phyloP scores from a whole-genome alignment of 164 flowering plant species.

The Berberis thunbergii region DNA sequence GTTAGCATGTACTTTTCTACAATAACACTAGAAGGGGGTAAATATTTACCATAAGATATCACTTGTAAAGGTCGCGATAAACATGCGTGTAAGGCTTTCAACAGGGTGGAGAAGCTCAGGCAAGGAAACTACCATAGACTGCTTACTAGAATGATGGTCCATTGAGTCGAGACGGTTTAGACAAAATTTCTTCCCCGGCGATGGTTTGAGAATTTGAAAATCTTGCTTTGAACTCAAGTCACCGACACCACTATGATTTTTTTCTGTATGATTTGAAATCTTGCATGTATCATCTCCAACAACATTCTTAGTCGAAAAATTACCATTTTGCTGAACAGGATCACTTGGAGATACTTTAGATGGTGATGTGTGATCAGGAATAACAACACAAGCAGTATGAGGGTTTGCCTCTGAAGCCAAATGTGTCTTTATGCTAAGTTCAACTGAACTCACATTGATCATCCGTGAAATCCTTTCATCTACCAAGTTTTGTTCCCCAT shows the following conservation, averaged over 20 bases:
- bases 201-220: conserved; percentile 11
- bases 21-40: background rate
- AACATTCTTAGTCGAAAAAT: conserved; percentile 10
- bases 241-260: conserved; percentile 4
- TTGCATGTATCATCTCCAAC: conserved; percentile 7
- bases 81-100: conserved; percentile 47
- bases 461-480: background rate
- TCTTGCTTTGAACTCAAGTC: conserved; percentile 4
- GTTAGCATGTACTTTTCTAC: too few species aligned
- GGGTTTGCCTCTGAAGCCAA: conserved; percentile 5
- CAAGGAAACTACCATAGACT: conserved; percentile 40
- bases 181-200: conserved; percentile 56
- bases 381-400: background rate
- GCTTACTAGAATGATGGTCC: conserved; percentile 14
- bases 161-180: conserved; percentile 51
- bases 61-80: conserved; percentile 80
- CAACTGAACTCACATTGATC: conserved; percentile 1
- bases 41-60: conserved; percentile 59
- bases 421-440: background rate
- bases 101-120: conserved; percentile 76
- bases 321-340: conserved; percentile 3
- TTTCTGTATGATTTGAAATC: conserved; percentile 5
- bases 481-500: background rate
- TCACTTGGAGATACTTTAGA: background rate
- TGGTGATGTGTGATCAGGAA: background rate